These are phyloP conservation scores for Fraxinus dipetala DNA, from an alignment of 305 asterid species.

Conservation along the genomic window DNA sequence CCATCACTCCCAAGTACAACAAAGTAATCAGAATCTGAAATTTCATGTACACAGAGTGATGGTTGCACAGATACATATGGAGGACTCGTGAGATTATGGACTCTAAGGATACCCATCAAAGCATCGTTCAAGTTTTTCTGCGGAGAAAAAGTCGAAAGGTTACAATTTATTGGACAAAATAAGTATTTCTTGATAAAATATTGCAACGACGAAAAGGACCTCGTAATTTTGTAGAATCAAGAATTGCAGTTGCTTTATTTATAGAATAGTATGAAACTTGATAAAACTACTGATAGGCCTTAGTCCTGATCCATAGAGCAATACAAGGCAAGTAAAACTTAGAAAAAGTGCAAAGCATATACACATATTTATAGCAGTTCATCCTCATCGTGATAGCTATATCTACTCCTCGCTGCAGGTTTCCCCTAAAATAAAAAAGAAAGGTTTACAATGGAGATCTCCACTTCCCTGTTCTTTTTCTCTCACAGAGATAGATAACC, in stretches of 20 bases:
- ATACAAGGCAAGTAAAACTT: neutral
- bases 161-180: neutral
- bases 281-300: neutral
- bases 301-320: neutral
- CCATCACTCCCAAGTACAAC: constrained; percentile 94
- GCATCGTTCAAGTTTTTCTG: constrained; percentile 88
- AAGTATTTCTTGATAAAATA: neutral
- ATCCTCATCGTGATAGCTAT: neutral
- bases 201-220: neutral
- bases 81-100: constrained; percentile 72
- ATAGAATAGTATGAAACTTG: neutral
- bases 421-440: neutral
- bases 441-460: neutral
- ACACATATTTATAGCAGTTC: neutral
- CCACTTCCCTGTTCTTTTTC: neutral
- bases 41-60: constrained; percentile 57
- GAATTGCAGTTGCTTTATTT: neutral
- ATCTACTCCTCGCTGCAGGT: neutral
- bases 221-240: neutral
- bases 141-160: constrained; percentile 17
- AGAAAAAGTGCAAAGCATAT: neutral
- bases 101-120: constrained; percentile 86
- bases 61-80: constrained; percentile 77
- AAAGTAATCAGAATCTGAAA: constrained; percentile 65
- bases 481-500: neutral